Base-by-base conservation (phyloP, 371 early-diverging fungal genomes). In the Parasitella parasitica region DNA sequence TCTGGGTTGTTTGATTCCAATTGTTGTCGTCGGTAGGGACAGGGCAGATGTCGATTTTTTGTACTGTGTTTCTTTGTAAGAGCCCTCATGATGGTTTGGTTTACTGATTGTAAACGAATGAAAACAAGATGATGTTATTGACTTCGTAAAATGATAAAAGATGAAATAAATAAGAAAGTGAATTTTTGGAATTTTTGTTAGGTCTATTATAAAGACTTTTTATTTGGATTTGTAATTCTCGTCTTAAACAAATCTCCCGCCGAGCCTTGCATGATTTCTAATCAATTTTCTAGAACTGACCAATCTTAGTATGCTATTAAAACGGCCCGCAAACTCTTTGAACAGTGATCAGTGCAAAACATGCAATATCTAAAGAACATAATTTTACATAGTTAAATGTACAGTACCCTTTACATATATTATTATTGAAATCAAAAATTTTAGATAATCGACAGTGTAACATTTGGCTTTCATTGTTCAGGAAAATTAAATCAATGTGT, bases 1-100 rank as follows among this genome's bases (percentile, higher is more conserved):
- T 63, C 57, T 22, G 63, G 57, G 18, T 57, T 51, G 20, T 51
- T 57, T 20, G 58, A 63, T 53, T 64, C 64, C 27, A 61, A 18
- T 18, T 51, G 57, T 52, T 61, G 57, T 38, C 41, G 52, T 57
- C 51, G 51, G 30, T 61, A 66, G 11, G 62, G 62, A 26, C 62
- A 66, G 52, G 57, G 57, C 30, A 53, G n/a, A 43, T 26, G 39
- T 18, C 50, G 61, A 34, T 54, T 54, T 8, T 54, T 60, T 32
- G 27, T 38, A 26, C 3, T 38, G 27, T 38, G 43, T 51, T 54
- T 60, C 24, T 61, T 41, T 11, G 41, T 28, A 49, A 49, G 24
- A 32, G 57, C 38, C 49, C 50, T 63, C 39, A 56, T 56, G 28
- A 20, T 43, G 43, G 20, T 49, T 28, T 49, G 28, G 49, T 38